Evolutionary conservation across 176 grass and related monocot species (phyloP).

Genomic region (Cocos nucifera): DNA sequence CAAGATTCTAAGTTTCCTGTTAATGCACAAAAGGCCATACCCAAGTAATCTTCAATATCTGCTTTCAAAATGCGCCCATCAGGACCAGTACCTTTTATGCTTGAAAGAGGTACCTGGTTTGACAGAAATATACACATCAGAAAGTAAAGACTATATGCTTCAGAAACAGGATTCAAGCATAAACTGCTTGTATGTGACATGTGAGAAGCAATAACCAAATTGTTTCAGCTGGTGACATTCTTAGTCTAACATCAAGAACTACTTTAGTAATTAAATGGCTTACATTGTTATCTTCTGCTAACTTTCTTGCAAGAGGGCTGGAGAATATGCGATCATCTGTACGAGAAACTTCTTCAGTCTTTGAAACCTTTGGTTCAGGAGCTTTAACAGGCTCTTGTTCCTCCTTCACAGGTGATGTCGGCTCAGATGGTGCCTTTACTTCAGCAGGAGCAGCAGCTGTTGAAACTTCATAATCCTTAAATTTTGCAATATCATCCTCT

Average conservation of each 20-base stretch:
- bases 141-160: too few relatives aligned
- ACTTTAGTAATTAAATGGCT: conserved; percentile 5
- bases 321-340: conserved; percentile 64
- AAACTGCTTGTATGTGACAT: too few relatives aligned
- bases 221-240: too few relatives aligned
- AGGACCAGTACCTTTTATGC: conserved; percentile 86
- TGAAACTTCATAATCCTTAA: conserved; percentile 77
- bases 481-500: conserved; percentile 75
- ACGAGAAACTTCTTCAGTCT: conserved; percentile 42
- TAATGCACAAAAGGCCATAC: conserved; percentile 31
- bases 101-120: conserved; percentile 64
- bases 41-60: conserved; percentile 94
- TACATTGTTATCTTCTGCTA: conserved; percentile 91
- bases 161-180: too few relatives aligned
- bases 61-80: conserved; percentile 90
- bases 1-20: too few relatives aligned
- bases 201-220: too few relatives aligned
- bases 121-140: too few relatives aligned
- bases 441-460: conserved; percentile 43
- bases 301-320: conserved; percentile 82
- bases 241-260: not conserved
- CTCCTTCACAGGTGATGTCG: conserved; percentile 21
- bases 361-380: conserved; percentile 43
- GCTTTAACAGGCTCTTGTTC: conserved; percentile 31
- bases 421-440: conserved; percentile 35